phyloP scores from a whole-genome alignment of 345 rosid species.

The Dipteronia sinensis region DNA sequence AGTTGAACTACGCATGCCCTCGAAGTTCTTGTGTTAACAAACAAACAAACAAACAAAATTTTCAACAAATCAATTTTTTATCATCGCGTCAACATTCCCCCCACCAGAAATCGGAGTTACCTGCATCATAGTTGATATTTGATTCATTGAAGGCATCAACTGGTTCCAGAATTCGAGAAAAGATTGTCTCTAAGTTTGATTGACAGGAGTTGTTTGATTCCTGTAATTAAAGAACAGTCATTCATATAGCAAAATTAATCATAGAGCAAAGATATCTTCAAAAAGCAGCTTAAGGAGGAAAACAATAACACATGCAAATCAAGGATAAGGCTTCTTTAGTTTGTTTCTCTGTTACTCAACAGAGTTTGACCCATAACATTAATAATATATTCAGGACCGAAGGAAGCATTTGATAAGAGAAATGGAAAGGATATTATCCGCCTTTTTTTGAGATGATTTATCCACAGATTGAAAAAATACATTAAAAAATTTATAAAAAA shows the following conservation, averaged over 20 bases:
- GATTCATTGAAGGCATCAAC: slow-evolving; percentile 39
- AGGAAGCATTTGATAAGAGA: not conserved
- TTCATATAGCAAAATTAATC: slow-evolving; percentile 10
- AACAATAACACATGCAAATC: not conserved
- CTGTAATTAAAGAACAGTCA: slow-evolving; percentile 32
- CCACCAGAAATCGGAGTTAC: slow-evolving; percentile 23
- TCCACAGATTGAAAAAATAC: not conserved
- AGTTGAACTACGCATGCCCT: not conserved
- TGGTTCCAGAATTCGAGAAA: slow-evolving; percentile 73
- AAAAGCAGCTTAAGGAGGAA: not conserved
- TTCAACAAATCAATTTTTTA: not conserved
- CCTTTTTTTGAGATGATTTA: not conserved
- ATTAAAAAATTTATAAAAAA: not conserved
- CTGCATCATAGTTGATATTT: slow-evolving; percentile 42
- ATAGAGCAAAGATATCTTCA: not conserved
- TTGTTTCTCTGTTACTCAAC: slow-evolving; percentile 4
- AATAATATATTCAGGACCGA: not conserved
- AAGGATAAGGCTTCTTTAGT: not conserved
- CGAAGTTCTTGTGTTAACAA: not conserved
- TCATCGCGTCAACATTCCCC: not conserved
- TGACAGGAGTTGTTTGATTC: slow-evolving; percentile 40
- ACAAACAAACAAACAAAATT: not conserved
- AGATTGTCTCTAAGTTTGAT: slow-evolving; percentile 71
- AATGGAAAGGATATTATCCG: not conserved
- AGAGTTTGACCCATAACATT: not conserved